Conservation (phyloP, 169 alveolate genomes). For the Ichthyophthirius multifiliis region DNA sequence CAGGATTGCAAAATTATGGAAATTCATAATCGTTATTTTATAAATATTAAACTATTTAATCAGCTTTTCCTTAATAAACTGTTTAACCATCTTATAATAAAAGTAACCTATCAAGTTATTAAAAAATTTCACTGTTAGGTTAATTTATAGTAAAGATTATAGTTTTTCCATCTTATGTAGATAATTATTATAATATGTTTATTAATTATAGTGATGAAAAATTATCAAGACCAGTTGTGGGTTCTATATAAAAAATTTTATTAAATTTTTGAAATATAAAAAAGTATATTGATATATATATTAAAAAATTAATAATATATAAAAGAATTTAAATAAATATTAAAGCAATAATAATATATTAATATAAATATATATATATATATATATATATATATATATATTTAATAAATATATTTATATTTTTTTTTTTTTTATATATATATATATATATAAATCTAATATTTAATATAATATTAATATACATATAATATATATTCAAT, state of each 20-base stretch:
- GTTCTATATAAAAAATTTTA: too few relatives aligned
- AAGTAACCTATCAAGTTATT: constrained; percentile 67
- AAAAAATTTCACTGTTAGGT: constrained; percentile 72
- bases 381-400: too few relatives aligned
- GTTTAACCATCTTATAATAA: constrained; percentile 65
- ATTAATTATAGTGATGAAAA: constrained; percentile 76
- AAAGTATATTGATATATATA: too few relatives aligned
- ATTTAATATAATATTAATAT: too few relatives aligned
- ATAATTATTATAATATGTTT: constrained; percentile 61
- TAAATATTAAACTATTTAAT: constrained; percentile 1
- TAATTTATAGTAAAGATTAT: constrained; percentile 55
- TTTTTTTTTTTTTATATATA: too few relatives aligned
- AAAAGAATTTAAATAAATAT: too few relatives aligned
- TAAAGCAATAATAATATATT: too few relatives aligned
- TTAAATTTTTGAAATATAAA: too few relatives aligned
- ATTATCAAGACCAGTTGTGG: constrained; percentile 90
- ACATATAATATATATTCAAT: not conserved
- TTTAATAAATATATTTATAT: too few relatives aligned
- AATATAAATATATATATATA: too few relatives aligned
- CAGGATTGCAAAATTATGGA: constrained; percentile 22
- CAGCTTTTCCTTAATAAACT: constrained; percentile 63
- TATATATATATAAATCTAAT: too few relatives aligned
- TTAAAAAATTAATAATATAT: too few relatives aligned
- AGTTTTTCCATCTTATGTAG: constrained; percentile 41
- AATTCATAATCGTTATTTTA: not conserved